These are phyloP conservation scores for Clitoria ternatea DNA, from an alignment of 306 rosid species.

Conservation along the genomic window DNA sequence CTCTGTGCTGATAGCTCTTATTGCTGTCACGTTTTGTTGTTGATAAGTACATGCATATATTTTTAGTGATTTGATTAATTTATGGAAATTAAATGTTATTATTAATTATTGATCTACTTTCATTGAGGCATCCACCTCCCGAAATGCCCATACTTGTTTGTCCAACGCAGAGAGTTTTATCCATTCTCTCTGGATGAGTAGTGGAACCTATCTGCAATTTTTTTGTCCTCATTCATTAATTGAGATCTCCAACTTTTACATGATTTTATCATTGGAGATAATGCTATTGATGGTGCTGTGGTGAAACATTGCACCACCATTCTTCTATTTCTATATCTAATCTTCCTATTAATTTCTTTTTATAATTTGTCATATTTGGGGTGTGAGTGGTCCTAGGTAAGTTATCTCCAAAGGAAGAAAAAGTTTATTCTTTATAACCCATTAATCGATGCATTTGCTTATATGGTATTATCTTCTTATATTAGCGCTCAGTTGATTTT, in stretches of 20 bases:
- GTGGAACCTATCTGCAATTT: slow-evolving; percentile 37
- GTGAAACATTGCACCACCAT: slow-evolving; percentile 34
- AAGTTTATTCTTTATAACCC: background rate
- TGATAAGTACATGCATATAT: background rate
- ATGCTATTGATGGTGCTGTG: slow-evolving; percentile 38
- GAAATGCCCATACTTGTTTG: slow-evolving; percentile 37
- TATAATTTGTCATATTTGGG: slow-evolving; percentile 1
- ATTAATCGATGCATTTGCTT: slow-evolving; percentile 12
- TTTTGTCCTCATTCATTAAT: slow-evolving; percentile 54
- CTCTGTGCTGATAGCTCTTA: slow-evolving; percentile 1
- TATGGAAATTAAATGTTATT: background rate
- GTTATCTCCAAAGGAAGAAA: slow-evolving; percentile 5
- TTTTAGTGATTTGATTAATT: background rate
- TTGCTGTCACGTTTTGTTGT: slow-evolving; percentile 20
- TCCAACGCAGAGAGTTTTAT: slow-evolving; percentile 16
- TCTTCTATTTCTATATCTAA: background rate
- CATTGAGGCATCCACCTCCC: slow-evolving; percentile 20
- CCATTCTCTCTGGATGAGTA: slow-evolving; percentile 20
- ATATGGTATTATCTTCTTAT: background rate
- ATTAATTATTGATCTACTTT: slow-evolving; percentile 22
- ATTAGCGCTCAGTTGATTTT: too few species aligned
- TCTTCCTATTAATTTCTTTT: background rate
- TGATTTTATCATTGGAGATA: slow-evolving; percentile 31
- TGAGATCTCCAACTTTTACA: slow-evolving; percentile 34
- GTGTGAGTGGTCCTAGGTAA: slow-evolving; percentile 14